Evolutionary conservation across 805 yeast genomes (phyloP).

Genomic region (Yarrowia alimentaria): DNA sequence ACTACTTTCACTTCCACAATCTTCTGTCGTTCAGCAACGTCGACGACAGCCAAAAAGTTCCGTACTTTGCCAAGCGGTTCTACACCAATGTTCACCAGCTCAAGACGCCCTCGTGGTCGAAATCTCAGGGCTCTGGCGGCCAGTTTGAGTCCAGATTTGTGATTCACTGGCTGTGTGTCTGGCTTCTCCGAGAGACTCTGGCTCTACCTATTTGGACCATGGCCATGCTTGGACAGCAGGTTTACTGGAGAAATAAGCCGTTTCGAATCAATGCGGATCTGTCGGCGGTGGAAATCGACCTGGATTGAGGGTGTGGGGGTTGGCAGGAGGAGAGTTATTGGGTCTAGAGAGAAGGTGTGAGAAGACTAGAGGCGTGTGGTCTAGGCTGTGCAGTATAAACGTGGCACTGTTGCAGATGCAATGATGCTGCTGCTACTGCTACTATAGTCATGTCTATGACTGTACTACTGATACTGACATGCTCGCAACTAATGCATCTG

Average conservation of each 20-base stretch:
- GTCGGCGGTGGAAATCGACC: constrained; percentile 61
- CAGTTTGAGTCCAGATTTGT: constrained; percentile 29
- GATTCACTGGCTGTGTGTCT: constrained; percentile 44
- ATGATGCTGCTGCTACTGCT: too few relatives aligned
- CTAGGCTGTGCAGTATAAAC: too few relatives aligned
- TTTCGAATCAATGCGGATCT: constrained; percentile 70
- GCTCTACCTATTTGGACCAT: constrained; percentile 82
- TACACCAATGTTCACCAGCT: constrained; percentile 31
- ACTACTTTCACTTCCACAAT: constrained; percentile 55
- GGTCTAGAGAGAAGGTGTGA: background rate
- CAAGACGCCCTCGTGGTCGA: background rate
- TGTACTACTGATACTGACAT: too few relatives aligned
- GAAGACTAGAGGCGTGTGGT: background rate
- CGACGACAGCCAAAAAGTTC: constrained; percentile 34
- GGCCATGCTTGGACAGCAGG: constrained; percentile 70
- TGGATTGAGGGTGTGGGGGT: constrained; percentile 13
- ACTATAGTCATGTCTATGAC: too few relatives aligned
- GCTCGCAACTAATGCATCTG: too few relatives aligned
- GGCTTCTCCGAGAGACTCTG: constrained; percentile 68
- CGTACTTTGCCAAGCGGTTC: constrained; percentile 36
- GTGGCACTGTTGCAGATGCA: too few relatives aligned
- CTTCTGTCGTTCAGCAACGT: constrained; percentile 40
- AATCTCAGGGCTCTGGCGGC: constrained; percentile 23
- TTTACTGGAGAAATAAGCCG: constrained; percentile 71
- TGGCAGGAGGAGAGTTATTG: background rate